Base-by-base conservation (phyloP, 345 rosid species). In the Populus nigra region DNA sequence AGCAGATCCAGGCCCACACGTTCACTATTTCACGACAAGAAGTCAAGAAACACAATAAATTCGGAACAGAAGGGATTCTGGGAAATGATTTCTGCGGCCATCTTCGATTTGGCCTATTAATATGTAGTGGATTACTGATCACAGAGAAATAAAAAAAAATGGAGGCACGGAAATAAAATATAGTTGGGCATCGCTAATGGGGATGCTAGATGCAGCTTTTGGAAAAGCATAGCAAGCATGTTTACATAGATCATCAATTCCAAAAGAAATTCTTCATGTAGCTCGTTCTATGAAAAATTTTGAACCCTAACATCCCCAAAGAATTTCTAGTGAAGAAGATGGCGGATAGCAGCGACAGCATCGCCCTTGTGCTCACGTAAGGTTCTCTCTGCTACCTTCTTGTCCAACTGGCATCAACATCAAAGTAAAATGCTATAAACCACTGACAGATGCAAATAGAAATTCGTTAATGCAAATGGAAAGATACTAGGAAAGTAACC, bases 281-380 rank as follows among this genome's bases (percentile, higher is more conserved):
- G 13, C 57, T 72, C n/a, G 8, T 35, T 77, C 75, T 67, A 23
- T 5, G n/a, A 53, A 68, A 23, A 41, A 49, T 17, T 31, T 31
- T 65, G 59, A 38, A 36, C 39, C 41, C 2, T 25, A n/a, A 41
- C 20, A 7, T 45, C 20, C 22, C 20, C 23, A 27, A 43, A 1
- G 25, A 47, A 71, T 65, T 79, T 65, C 85, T 84, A 72, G 82
- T 75, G 91, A 83, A 96, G 96, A 86, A 96, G 80, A 72, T 87
- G 88, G 31, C 93, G 89, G 67, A 93, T 91, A 1, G 99, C 97
- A 82, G 99, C 92, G 68, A 96, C 97, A 2, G 98, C 98, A 80
- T 90, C 95, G 5, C 98, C 99, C 77, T 96, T 96, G 86, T 91
- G 97, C 89, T 96, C 99, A 5, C 98, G 88, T 47, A 92, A 83